phyloP scores from a whole-genome alignment of 2,329 filamentous ascomycete genomes.

The Fusarium haematococcum region DNA sequence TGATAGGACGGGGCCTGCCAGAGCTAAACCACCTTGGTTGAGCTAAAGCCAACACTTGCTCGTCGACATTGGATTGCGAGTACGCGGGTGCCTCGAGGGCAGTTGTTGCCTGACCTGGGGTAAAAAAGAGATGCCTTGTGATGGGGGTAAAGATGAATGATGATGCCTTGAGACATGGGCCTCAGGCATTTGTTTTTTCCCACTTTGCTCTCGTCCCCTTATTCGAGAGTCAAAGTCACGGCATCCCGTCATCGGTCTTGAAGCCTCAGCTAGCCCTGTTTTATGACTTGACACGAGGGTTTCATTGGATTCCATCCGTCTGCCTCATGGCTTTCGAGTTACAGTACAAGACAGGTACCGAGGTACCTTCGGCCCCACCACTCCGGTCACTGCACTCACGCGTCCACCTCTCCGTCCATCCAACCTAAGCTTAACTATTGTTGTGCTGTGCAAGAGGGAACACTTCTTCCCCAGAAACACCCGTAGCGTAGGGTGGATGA shows the following conservation, averaged over 20 bases:
- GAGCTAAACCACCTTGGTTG: slow-evolving; percentile 18
- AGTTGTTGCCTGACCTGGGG: slow-evolving; percentile 30
- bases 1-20: slow-evolving; percentile 6
- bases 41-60: neutral
- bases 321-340: slow-evolving; percentile 1
- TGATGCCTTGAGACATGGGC: slow-evolving; percentile 1
- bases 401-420: slow-evolving; percentile 21
- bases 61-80: neutral
- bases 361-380: slow-evolving; percentile 31
- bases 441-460: neutral
- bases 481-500: neutral
- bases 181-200: slow-evolving; percentile 2
- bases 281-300: slow-evolving; percentile 3
- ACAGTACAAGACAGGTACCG: slow-evolving; percentile 1
- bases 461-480: slow-evolving; percentile 3
- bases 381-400: neutral
- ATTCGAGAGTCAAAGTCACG: slow-evolving; percentile 3
- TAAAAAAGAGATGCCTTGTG: neutral
- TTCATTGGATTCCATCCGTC: neutral
- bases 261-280: slow-evolving; percentile 13
- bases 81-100: slow-evolving; percentile 11
- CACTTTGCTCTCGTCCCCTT: neutral
- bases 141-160: neutral
- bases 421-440: neutral
- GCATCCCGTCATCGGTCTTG: slow-evolving; percentile 10